phyloP scores from a whole-genome alignment of 352 stramenopile species.

The Phytophthora europaea region DNA sequence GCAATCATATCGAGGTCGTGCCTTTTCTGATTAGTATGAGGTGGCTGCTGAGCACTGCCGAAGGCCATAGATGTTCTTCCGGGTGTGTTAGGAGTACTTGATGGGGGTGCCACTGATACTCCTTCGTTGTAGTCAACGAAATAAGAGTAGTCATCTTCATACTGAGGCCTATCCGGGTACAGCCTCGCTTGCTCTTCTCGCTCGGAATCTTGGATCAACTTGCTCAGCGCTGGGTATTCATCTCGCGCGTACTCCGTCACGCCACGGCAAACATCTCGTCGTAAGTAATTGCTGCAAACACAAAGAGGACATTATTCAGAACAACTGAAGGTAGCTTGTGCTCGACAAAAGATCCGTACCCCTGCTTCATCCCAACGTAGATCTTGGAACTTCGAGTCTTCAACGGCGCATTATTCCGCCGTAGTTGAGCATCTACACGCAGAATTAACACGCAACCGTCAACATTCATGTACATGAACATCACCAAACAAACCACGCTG shows the following conservation, averaged over 20 bases:
- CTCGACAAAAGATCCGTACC: constrained; percentile 43
- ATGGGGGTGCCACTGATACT: background rate
- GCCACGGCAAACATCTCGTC: constrained; percentile 80
- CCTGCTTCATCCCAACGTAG: constrained; percentile 86
- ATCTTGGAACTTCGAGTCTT: constrained; percentile 65
- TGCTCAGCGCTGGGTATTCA: constrained; percentile 80
- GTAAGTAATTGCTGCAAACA: constrained; percentile 61
- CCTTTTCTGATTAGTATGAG: constrained; percentile 34
- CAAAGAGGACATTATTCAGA: background rate
- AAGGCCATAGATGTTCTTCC: constrained; percentile 3
- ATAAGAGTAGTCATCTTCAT: constrained; percentile 78
- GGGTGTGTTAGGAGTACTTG: constrained; percentile 4
- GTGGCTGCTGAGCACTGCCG: constrained; percentile 5
- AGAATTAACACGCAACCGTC: constrained; percentile 11
- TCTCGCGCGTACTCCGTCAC: constrained; percentile 82
- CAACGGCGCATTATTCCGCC: constrained; percentile 74
- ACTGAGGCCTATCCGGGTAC: constrained; percentile 66
- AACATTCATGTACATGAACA: background rate
- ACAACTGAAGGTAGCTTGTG: background rate
- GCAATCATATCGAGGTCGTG: constrained; percentile 72
- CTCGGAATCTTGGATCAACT: constrained; percentile 76
- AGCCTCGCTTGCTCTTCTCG: constrained; percentile 59
- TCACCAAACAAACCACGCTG: background rate
- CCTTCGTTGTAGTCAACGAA: constrained; percentile 67
- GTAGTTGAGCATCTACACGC: constrained; percentile 67